Base-by-base conservation (phyloP, 768 basidiomycete species). In the Agaricus sinodeliciosus region DNA sequence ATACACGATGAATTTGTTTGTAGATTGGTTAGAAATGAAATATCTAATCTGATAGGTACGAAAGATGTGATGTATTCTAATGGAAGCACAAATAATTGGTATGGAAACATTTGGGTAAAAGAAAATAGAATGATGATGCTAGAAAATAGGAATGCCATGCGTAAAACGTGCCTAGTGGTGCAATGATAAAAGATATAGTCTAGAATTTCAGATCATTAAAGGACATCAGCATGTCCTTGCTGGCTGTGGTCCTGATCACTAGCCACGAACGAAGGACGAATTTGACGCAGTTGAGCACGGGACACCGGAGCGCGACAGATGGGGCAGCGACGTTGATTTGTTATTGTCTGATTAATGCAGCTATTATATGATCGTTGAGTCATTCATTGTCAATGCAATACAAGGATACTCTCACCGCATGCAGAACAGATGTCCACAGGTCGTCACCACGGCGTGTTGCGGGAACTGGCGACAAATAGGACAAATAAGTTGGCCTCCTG, bases 351-450 rank as follows among this genome's bases (percentile, higher is more conserved):
- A 3, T 56, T 25, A 37, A 65, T 60, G 39, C 62, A 65, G 12
- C 64, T 65, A 36, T 7, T 4, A 8, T 31, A 31, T 15, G 27
- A 13, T 46, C 40, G 3, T 16, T 22, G 36, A 49, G 37, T 19
- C 19, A 40, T 4, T 19, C 5, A 26, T 40, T 25, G 39, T 13
- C n/a, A 12, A 34, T 34, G 6, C 7, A 18, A 37, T 22, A 27
- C 13, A 9, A 12, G 22, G 11, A 46, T 2, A 13, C 26, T 36
- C 59, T 49, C 41, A 66, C 65, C 49, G 47, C 42, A 62, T 51
- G 39, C 65, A 66, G 40, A 66, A 63, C 8, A 68, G 44, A 58
- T 65, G 70, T 4, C 70, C 70, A 47, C 70, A 71, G 13, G 55
- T 37, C 12, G 64, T 67, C 22, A 67, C 57, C 16, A 63, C 64